A percentile compares a stretch with the other conserved stretches of the same genome.
Evolutionary conservation across 176 grass and related monocot species (phyloP).

Genomic region (Triticum turgidum): DNA sequence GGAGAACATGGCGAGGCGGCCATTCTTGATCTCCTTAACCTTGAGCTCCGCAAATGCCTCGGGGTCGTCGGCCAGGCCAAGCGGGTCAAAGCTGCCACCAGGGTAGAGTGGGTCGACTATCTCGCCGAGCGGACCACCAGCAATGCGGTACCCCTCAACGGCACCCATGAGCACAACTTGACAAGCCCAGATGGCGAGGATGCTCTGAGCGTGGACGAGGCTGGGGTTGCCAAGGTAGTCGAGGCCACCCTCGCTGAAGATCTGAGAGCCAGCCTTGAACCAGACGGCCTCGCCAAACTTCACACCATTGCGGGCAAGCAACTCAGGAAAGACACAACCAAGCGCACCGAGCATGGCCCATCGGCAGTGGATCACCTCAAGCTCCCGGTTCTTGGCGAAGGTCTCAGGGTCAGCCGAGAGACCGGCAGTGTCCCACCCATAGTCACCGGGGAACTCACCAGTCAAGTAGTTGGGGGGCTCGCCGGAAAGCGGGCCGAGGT

Average conservation of each 20-base stretch:
- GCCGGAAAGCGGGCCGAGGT: constrained; percentile 78
- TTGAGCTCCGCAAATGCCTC: constrained; percentile 89
- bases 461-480: constrained; percentile 73
- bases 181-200: constrained; percentile 75
- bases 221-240: constrained; percentile 91
- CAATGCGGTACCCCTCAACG: constrained; percentile 81
- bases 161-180: constrained; percentile 90
- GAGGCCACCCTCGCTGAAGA: constrained; percentile 82
- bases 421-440: constrained; percentile 83
- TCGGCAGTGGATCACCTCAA: constrained; percentile 79
- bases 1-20: constrained; percentile 91
- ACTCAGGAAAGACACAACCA: constrained; percentile 81
- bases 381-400: constrained; percentile 84
- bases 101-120: constrained; percentile 78
- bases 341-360: constrained; percentile 92
- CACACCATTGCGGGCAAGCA: constrained; percentile 75
- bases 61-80: constrained; percentile 75
- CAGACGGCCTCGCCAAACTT: constrained; percentile 88
- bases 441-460: constrained; percentile 90
- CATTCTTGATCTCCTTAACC: constrained; percentile 98
- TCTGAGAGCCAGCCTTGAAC: constrained; percentile 90
- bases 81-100: constrained; percentile 76
- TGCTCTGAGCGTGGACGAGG: constrained; percentile 87
- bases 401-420: constrained; percentile 81
- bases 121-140: constrained; percentile 82